A percentile compares a stretch with the other conserved stretches of the same genome.
Evolutionary conservation across 1,284 basidiomycete species (phyloP).

Genomic region (Pyrrhoderma noxium): DNA sequence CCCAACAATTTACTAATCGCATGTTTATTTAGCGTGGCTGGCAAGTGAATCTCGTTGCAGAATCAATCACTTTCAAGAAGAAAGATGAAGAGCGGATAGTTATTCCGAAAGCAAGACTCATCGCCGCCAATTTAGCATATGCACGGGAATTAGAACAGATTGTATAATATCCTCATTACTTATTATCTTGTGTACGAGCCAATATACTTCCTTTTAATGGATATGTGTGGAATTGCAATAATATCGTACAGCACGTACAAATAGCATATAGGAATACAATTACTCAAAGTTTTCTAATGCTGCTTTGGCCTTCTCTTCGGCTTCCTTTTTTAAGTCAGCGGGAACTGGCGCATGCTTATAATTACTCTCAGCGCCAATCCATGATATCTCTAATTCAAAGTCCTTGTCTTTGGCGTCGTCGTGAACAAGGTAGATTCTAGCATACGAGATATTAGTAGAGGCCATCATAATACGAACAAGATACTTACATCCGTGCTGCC

Average conservation of each 20-base stretch:
- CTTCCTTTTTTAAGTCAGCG: conserved; percentile 76
- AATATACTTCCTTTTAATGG: not conserved
- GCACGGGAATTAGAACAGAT: conserved; percentile 86
- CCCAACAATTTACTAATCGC: not conserved
- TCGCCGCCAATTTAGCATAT: conserved; percentile 66
- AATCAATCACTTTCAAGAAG: conserved; percentile 55
- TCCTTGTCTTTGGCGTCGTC: conserved; percentile 96
- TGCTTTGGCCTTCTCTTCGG: conserved; percentile 84
- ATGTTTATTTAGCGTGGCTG: conserved; percentile 52
- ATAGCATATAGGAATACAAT: conserved; percentile 18
- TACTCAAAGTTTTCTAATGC: conserved; percentile 86
- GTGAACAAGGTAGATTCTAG: conserved; percentile 93
- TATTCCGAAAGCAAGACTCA: conserved; percentile 77
- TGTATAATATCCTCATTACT: conserved; percentile 45
- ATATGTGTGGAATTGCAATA: not conserved
- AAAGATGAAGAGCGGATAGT: conserved; percentile 73
- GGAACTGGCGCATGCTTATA: conserved; percentile 80
- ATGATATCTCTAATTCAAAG: conserved; percentile 97
- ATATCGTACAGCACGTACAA: not conserved
- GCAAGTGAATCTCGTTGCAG: conserved; percentile 59
- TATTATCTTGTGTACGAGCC: conserved; percentile 1
- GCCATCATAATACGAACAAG: not conserved
- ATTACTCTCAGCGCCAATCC: conserved; percentile 86
- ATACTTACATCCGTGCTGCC: conserved; percentile 89
- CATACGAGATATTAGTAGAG: not conserved